These are phyloP conservation scores for Centella asiatica DNA, from an alignment of 129 eudicot genomes.

Conservation along the genomic window DNA sequence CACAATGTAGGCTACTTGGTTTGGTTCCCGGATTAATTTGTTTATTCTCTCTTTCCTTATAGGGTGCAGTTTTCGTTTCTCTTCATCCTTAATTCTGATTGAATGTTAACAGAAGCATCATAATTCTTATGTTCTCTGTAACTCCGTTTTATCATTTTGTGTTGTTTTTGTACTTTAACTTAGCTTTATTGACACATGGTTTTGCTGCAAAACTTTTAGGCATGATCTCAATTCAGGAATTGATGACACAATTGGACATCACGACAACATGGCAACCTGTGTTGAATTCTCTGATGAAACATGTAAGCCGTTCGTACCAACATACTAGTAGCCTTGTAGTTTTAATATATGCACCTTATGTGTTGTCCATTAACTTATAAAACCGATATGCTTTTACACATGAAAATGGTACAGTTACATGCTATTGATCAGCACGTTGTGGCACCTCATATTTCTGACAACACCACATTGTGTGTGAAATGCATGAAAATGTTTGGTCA, in stretches of 20 bases:
- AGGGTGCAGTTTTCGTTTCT: not conserved
- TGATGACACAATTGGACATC: conserved; percentile 44
- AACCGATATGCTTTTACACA: not conserved
- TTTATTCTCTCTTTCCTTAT: not conserved
- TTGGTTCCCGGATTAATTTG: not conserved
- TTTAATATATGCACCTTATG: not conserved
- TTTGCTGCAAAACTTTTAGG: conserved; percentile 36
- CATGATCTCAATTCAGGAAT: conserved; percentile 58
- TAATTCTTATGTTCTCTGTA: not conserved
- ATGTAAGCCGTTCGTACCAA: conserved; percentile 36
- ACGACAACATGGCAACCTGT: conserved; percentile 74
- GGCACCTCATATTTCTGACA: not conserved
- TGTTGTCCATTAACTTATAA: not conserved
- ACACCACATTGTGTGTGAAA: not conserved
- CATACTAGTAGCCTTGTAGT: not conserved
- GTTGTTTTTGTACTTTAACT: not conserved
- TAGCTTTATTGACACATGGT: not conserved
- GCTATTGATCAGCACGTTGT: not conserved
- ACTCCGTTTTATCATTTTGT: conserved; percentile 3
- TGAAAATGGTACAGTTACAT: too few species aligned
- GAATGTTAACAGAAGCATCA: not conserved
- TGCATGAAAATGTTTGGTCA: not conserved
- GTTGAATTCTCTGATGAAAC: conserved; percentile 68
- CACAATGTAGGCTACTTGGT: not conserved
- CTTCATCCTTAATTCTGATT: not conserved